Conservation (phyloP, 1,284 basidiomycete genomes). For the Ganoderma lingzhi region DNA sequence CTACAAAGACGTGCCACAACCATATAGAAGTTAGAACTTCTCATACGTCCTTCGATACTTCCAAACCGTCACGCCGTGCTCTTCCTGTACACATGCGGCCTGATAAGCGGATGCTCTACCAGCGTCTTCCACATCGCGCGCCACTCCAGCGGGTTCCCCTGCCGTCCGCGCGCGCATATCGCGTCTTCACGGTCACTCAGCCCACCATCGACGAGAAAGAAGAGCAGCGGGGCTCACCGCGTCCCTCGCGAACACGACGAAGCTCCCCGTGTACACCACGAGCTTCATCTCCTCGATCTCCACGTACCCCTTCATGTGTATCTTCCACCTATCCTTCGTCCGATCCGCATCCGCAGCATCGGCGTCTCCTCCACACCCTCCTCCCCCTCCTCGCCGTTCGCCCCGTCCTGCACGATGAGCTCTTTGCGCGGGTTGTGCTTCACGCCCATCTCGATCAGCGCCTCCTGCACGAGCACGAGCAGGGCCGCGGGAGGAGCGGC, state of each 20-base stretch:
- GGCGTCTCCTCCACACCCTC: conserved; percentile 20
- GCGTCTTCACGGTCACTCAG: too few species aligned
- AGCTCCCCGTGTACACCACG: conserved; percentile 57
- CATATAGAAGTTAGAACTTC: too few species aligned
- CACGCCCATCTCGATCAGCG: conserved; percentile 56
- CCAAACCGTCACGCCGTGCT: background rate
- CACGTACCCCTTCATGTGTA: conserved; percentile 75
- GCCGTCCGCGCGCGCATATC: background rate
- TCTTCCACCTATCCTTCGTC: conserved; percentile 66
- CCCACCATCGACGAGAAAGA: background rate
- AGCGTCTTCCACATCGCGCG: conserved; percentile 73
- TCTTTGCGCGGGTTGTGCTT: conserved; percentile 54
- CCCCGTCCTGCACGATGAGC: conserved; percentile 21
- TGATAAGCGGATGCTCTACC: conserved; percentile 56
- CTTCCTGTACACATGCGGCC: conserved; percentile 64
- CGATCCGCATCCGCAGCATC: conserved; percentile 60
- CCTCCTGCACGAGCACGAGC: conserved; percentile 58
- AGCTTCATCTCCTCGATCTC: conserved; percentile 65
- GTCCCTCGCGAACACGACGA: conserved; percentile 72
- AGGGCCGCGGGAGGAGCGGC: conserved; percentile 60
- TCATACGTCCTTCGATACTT: too few species aligned
- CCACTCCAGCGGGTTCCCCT: conserved; percentile 83
- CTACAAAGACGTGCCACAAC: too few species aligned
- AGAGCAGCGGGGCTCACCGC: conserved; percentile 50
- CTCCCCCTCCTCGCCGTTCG: conserved; percentile 11